These are phyloP conservation scores for Paraleonurus japonicus DNA, from an alignment of 257 asterid genomes.

Conservation along the genomic window DNA sequence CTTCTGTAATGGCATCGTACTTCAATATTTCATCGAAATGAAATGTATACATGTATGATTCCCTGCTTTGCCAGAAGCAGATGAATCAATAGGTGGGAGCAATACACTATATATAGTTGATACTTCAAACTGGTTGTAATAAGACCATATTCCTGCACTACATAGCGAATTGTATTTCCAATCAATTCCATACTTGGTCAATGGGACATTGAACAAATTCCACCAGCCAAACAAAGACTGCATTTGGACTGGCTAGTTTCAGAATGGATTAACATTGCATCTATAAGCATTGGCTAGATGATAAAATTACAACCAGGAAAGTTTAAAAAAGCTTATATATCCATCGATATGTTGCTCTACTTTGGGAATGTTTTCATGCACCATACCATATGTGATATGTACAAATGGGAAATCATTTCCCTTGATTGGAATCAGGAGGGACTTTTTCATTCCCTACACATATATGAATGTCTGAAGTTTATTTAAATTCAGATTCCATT, in stretches of 20 bases:
- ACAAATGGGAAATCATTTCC: neutral
- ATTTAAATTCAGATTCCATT: neutral
- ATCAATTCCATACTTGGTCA: neutral
- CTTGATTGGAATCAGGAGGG: neutral
- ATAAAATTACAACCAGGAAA: constrained; percentile 12
- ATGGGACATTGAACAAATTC: neutral
- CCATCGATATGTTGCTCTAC: constrained; percentile 6
- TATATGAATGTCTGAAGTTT: neutral
- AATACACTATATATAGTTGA: neutral
- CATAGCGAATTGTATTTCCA: neutral
- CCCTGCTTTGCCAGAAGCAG: neutral
- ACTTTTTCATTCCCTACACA: neutral
- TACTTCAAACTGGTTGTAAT: neutral
- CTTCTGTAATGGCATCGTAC: constrained; percentile 5
- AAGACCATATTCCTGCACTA: neutral
- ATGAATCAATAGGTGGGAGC: neutral
- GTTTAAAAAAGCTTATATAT: neutral
- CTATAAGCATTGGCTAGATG: neutral
- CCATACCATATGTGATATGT: neutral
- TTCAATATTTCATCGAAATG: neutral
- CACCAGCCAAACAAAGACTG: neutral
- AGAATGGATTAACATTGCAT: neutral
- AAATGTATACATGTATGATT: neutral
- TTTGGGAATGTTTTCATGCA: neutral
- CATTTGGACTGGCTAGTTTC: neutral